Conservation (phyloP, 2,329 filamentous ascomycete genomes). For the Fusarium liriodendri region DNA sequence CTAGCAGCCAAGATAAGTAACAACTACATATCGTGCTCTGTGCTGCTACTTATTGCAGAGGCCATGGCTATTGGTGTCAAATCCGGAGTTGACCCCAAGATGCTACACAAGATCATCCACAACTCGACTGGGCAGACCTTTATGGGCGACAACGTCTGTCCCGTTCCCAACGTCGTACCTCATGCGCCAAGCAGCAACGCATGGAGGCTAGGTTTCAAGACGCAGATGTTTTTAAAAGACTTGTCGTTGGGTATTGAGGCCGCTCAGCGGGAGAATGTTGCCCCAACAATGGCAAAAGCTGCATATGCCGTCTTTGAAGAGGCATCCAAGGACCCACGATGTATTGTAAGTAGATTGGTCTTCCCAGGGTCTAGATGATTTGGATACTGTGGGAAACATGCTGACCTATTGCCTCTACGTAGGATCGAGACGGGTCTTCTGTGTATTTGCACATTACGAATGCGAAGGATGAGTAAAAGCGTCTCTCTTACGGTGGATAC, state of each 20-base stretch:
- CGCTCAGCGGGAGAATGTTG: not conserved
- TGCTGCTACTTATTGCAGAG: slow-evolving; percentile 1
- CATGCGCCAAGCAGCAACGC: slow-evolving; percentile 21
- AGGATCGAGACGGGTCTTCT: too few relatives aligned
- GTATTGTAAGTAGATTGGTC: not conserved
- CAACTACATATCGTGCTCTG: slow-evolving; percentile 17
- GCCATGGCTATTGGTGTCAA: slow-evolving; percentile 20
- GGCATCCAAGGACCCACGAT: slow-evolving; percentile 3
- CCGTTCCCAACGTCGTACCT: slow-evolving; percentile 11
- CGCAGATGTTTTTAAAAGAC: slow-evolving; percentile 6
- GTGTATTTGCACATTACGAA: too few relatives aligned
- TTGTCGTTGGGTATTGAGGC: slow-evolving; percentile 7
- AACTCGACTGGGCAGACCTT: slow-evolving; percentile 19
- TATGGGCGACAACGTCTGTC: slow-evolving; percentile 11
- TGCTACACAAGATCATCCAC: slow-evolving; percentile 18
- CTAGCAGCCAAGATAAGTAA: slow-evolving; percentile 17
- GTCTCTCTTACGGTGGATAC: too few relatives aligned
- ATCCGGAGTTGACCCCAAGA: slow-evolving; percentile 9
- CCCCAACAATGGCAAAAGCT: slow-evolving; percentile 8
- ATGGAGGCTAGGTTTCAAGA: slow-evolving; percentile 8
- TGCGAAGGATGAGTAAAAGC: too few relatives aligned
- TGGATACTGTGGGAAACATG: too few relatives aligned
- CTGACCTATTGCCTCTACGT: too few relatives aligned
- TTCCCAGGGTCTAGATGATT: too few relatives aligned
- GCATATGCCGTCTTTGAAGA: slow-evolving; percentile 3